Conservation (phyloP, 176 grass and related monocot species). For the Eleusine coracana region DNA sequence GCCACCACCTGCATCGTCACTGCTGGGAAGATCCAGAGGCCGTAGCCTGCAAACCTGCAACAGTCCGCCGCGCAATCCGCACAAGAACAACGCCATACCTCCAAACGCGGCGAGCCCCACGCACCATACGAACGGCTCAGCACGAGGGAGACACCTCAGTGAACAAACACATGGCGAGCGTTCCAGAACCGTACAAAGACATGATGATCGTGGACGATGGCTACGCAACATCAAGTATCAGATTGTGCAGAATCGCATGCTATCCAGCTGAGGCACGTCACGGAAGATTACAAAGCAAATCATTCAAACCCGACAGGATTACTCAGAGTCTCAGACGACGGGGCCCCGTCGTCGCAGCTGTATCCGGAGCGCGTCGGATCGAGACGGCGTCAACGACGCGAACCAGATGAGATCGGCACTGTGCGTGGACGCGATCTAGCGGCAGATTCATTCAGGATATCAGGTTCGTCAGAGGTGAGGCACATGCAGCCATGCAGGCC, state of each 20-base stretch:
- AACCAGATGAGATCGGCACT: constrained; percentile 16
- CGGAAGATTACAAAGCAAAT: constrained; percentile 20
- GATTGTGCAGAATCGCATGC: not conserved
- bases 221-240: not conserved
- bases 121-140: constrained; percentile 29
- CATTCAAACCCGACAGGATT: not conserved
- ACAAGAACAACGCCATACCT: constrained; percentile 36
- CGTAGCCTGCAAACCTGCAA: not conserved
- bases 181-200: constrained; percentile 11
- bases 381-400: constrained; percentile 17
- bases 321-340: not conserved
- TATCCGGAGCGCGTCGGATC: not conserved
- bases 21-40: not conserved
- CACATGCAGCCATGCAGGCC: constrained; percentile 42
- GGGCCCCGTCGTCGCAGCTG: not conserved
- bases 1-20: constrained; percentile 14
- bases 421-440: constrained; percentile 30
- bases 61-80: constrained; percentile 9
- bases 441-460: constrained; percentile 33
- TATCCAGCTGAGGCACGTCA: not conserved
- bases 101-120: constrained; percentile 42
- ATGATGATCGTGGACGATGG: not conserved
- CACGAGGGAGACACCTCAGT: constrained; percentile 41
- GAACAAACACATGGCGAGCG: constrained; percentile 45
- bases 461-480: constrained; percentile 43